A percentile compares a stretch with the other conserved stretches of the same genome.
Evolutionary conservation across 441 rosid species (phyloP).

Genomic region (Gossypium lobatum): DNA sequence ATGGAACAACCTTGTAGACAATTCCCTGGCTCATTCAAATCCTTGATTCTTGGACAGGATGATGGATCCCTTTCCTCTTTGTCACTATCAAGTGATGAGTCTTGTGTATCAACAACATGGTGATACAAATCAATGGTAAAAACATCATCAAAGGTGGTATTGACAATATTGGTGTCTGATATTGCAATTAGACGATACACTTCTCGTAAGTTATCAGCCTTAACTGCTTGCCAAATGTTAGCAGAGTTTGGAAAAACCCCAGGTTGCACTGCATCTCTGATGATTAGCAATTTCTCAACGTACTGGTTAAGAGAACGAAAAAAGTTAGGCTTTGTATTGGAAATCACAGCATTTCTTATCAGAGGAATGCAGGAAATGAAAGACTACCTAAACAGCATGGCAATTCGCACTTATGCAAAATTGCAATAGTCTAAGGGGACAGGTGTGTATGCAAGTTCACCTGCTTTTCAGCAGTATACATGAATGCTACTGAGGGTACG

Average conservation of each 20-base stretch:
- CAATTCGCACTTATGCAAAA: neutral
- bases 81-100: conserved; percentile 13
- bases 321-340: neutral
- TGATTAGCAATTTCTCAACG: conserved; percentile 59
- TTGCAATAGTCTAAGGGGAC: neutral
- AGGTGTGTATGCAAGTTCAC: neutral
- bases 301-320: conserved; percentile 38
- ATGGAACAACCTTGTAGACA: conserved; percentile 88
- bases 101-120: conserved; percentile 31
- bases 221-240: conserved; percentile 73
- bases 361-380: neutral
- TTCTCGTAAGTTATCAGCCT: conserved; percentile 58
- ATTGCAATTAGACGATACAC: conserved; percentile 65
- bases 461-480: neutral
- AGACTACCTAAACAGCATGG: neutral
- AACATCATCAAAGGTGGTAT: conserved; percentile 59
- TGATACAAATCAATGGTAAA: conserved; percentile 34
- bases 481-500: neutral
- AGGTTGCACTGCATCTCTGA: conserved; percentile 32
- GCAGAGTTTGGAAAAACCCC: conserved; percentile 22
- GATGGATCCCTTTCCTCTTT: conserved; percentile 41
- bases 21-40: conserved; percentile 49
- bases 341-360: neutral
- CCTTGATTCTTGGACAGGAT: conserved; percentile 51
- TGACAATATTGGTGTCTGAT: conserved; percentile 42